Evolutionary conservation across 2,329 filamentous ascomycete species (phyloP).

Genomic region (Phialemonium atrogriseum): DNA sequence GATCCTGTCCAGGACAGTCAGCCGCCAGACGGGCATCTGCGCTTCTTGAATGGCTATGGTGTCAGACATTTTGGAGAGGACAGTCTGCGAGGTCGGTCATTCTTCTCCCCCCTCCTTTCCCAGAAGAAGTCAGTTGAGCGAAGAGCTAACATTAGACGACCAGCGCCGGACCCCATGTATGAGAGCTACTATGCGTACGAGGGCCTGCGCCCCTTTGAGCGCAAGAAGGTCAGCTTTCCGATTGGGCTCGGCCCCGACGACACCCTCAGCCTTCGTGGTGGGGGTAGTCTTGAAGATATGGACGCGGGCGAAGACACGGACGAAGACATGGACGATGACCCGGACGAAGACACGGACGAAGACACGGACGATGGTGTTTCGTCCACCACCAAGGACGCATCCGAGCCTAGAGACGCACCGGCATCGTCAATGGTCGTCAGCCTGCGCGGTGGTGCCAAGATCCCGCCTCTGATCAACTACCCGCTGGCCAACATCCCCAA

Average conservation of each 20-base stretch:
- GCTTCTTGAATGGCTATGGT: slow-evolving; percentile 12
- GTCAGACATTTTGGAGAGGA: slow-evolving; percentile 9
- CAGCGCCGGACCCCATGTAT: slow-evolving; percentile 9
- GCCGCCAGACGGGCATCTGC: slow-evolving; percentile 4
- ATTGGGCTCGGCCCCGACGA: too few species aligned
- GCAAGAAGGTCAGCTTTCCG: neutral
- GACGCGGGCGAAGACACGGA: neutral
- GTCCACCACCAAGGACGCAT: too few species aligned
- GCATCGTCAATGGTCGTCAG: too few species aligned
- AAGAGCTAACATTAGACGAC: too few species aligned
- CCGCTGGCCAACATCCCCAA: slow-evolving; percentile 1
- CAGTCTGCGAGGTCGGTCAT: slow-evolving; percentile 8
- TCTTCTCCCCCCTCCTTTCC: neutral
- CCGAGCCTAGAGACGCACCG: neutral
- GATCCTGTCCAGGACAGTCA: too few species aligned
- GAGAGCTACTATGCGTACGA: slow-evolving; percentile 9
- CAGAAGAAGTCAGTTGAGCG: slow-evolving; percentile 1
- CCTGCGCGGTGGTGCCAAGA: slow-evolving; percentile 1
- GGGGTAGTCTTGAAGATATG: slow-evolving; percentile 4
- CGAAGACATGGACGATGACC: neutral
- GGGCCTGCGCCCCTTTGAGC: neutral
- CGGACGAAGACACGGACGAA: neutral
- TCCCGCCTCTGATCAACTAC: neutral
- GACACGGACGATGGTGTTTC: neutral
- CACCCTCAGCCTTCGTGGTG: slow-evolving; percentile 8